Percentiles rank a stretch among this genome's conserved stretches.
Conservation (phyloP, 1,284 basidiomycete genomes). For the Earliella scabrosa region DNA sequence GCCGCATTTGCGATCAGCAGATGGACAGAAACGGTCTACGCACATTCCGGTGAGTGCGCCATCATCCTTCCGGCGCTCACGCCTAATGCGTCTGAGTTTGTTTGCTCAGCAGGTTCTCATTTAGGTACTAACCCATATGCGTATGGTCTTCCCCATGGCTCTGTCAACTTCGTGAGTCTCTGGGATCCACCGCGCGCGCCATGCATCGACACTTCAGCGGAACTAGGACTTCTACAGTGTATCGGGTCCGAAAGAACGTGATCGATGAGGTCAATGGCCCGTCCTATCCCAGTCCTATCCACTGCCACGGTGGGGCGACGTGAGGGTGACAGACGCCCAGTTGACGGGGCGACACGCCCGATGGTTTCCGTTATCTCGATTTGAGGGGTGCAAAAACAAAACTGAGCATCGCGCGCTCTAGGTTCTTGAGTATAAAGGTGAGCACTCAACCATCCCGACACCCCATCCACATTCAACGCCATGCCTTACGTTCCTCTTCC, state of each 20-base stretch:
- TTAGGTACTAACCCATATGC: conserved; percentile 16
- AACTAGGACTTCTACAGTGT: conserved; percentile 3
- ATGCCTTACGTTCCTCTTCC: neutral
- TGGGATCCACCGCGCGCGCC: conserved; percentile 1
- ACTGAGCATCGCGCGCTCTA: conserved; percentile 10
- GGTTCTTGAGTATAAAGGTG: conserved; percentile 15
- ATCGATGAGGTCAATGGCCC: conserved; percentile 12
- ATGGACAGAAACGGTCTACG: conserved; percentile 5
- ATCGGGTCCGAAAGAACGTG: conserved; percentile 16
- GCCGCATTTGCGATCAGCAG: conserved; percentile 15
- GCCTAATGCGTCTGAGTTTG: conserved; percentile 18
- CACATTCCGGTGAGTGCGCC: conserved; percentile 11
- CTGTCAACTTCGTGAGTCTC: conserved; percentile 1
- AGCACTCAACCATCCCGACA: neutral
- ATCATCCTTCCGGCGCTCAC: conserved; percentile 11
- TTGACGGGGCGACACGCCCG: conserved; percentile 10
- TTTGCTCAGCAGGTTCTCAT: conserved; percentile 15
- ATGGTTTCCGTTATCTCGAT: conserved; percentile 5
- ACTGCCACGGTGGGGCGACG: conserved; percentile 11
- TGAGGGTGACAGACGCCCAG: conserved; percentile 10
- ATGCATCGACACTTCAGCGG: conserved; percentile 11
- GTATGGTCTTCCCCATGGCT: conserved; percentile 11
- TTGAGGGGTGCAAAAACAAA: neutral
- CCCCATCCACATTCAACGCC: neutral
- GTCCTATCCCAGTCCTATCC: conserved; percentile 3